These are phyloP conservation scores for Leucoagaricus sp. DNA, from an alignment of 1,284 basidiomycete species.

Conservation along the genomic window DNA sequence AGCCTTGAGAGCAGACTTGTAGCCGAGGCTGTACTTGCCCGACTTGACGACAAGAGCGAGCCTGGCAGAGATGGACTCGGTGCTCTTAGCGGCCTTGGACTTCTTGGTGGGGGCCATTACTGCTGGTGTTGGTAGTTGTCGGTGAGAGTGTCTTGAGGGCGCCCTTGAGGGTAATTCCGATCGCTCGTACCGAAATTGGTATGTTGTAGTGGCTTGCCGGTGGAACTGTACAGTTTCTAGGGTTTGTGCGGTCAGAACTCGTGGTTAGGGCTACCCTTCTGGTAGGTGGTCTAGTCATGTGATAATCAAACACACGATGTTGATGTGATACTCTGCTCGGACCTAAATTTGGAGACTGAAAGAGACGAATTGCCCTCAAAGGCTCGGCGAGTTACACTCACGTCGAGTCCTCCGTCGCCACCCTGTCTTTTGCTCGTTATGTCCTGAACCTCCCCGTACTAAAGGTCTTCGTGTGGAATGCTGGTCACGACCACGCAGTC, in stretches of 20 bases:
- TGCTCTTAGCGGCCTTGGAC: conserved; percentile 88
- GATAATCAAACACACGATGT: too few species aligned
- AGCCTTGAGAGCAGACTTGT: conserved; percentile 98
- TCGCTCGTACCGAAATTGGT: neutral
- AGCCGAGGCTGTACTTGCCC: conserved; percentile 89
- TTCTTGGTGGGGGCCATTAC: conserved; percentile 93
- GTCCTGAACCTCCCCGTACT: too few species aligned
- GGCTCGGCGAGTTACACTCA: too few species aligned
- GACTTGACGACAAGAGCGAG: conserved; percentile 99
- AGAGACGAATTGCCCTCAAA: too few species aligned
- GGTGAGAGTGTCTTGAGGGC: conserved; percentile 13
- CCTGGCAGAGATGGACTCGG: conserved; percentile 94
- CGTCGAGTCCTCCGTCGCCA: too few species aligned
- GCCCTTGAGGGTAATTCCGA: conserved; percentile 9
- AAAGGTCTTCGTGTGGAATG: too few species aligned
- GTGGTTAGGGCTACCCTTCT: conserved; percentile 27
- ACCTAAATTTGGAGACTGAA: too few species aligned
- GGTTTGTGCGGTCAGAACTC: conserved; percentile 19
- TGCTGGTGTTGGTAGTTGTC: conserved; percentile 29
- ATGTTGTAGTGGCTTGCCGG: conserved; percentile 8
- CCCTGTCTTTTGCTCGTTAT: too few species aligned
- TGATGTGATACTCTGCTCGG: too few species aligned
- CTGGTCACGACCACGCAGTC: too few species aligned
- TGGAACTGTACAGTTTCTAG: conserved; percentile 29
- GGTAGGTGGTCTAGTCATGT: too few species aligned